These are phyloP conservation scores for Neurospora sp. DNA, from an alignment of 495 filamentous ascomycete genomes.

Conservation along the genomic window DNA sequence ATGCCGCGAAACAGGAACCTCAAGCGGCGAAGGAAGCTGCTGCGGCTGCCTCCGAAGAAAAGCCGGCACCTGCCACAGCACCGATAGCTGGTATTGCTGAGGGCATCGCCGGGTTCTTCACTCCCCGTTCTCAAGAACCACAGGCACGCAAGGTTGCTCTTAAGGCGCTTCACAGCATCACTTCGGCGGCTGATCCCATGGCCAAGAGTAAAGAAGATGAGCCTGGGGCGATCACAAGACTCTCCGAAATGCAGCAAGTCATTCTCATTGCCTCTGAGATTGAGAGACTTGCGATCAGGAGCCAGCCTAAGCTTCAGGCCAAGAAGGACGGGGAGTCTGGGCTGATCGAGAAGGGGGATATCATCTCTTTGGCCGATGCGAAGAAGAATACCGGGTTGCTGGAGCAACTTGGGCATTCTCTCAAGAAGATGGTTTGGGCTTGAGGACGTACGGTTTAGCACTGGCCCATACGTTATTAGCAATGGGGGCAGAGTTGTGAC, in stretches of 20 bases:
- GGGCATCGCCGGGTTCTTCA: constrained; percentile 21
- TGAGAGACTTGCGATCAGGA: constrained; percentile 29
- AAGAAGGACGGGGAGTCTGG: constrained; percentile 18
- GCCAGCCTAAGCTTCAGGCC: constrained; percentile 17
- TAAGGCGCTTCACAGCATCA: constrained; percentile 51
- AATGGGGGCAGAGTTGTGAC: neutral
- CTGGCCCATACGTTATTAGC: neutral
- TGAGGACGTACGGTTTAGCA: constrained; percentile 19
- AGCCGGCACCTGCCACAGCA: constrained; percentile 1
- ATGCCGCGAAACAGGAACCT: constrained; percentile 1
- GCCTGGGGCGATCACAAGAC: constrained; percentile 19
- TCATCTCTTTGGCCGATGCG: constrained; percentile 74
- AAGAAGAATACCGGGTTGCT: constrained; percentile 78
- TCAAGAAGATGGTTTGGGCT: constrained; percentile 91
- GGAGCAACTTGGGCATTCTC: constrained; percentile 72
- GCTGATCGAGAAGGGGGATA: constrained; percentile 59
- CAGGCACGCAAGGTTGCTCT: constrained; percentile 34
- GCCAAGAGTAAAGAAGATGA: constrained; percentile 20
- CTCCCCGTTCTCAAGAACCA: constrained; percentile 13
- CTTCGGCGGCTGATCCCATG: constrained; percentile 34
- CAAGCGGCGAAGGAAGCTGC: neutral
- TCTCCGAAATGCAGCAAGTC: constrained; percentile 63
- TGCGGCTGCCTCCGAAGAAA: neutral
- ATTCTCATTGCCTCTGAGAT: constrained; percentile 57
- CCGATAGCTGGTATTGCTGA: neutral